Percentiles rank a stretch among this genome's conserved stretches.
Conservation (phyloP, 2,329 filamentous ascomycete genomes). For the Alternaria alternata region DNA sequence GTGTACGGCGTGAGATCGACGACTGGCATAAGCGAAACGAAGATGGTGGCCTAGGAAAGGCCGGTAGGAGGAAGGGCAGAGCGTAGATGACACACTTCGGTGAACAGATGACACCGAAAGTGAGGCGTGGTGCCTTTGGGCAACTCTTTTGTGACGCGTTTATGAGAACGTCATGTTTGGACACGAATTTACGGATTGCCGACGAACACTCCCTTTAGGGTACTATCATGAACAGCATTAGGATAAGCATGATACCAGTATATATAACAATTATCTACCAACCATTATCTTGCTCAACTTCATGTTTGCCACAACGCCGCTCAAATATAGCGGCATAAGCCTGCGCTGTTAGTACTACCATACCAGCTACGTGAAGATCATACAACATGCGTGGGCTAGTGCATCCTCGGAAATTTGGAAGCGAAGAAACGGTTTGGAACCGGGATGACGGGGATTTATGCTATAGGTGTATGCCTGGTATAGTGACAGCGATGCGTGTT, state of each 20-base stretch:
- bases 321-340: no score
- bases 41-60: conserved; percentile 28
- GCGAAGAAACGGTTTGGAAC: neutral
- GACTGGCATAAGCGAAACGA: conserved; percentile 44
- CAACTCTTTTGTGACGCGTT: neutral
- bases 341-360: neutral
- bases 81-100: neutral
- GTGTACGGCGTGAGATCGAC: conserved; percentile 42
- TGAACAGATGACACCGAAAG: neutral
- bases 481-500: conserved; percentile 1
- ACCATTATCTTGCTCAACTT: neutral
- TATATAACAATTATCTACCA: neutral
- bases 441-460: neutral
- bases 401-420: neutral
- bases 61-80: conserved; percentile 32
- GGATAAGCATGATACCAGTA: neutral
- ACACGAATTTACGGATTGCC: neutral
- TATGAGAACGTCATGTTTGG: neutral
- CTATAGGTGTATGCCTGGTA: conserved; percentile 5
- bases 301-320: no score
- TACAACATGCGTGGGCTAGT: neutral
- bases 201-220: neutral
- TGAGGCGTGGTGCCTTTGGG: neutral
- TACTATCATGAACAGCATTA: neutral
- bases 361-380: neutral